Conservation (phyloP, 2,329 filamentous ascomycete species). For the Neonectria punicea region DNA sequence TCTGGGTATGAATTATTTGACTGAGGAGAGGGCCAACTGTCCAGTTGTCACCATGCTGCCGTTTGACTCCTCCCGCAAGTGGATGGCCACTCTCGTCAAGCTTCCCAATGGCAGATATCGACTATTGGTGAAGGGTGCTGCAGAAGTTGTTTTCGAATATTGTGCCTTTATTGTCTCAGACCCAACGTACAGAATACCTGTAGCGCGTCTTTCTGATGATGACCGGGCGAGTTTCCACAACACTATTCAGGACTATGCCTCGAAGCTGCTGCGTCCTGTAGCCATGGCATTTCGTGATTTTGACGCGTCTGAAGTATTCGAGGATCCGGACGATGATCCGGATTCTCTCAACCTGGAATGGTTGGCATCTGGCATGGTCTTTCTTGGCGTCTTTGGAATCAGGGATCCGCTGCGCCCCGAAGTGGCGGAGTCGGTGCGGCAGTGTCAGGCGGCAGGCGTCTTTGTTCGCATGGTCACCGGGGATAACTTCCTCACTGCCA, state of each 20-base stretch:
- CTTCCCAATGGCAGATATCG: conserved; percentile 58
- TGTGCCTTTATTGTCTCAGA: conserved; percentile 57
- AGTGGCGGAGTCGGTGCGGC: conserved; percentile 67
- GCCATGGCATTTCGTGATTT: conserved; percentile 81
- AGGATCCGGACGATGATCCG: conserved; percentile 52
- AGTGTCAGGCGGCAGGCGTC: conserved; percentile 71
- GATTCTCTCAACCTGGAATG: conserved; percentile 51
- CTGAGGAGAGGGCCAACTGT: conserved; percentile 58
- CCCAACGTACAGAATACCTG: conserved; percentile 49
- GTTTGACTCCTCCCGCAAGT: conserved; percentile 65
- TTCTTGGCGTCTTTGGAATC: conserved; percentile 75
- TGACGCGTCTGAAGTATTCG: conserved; percentile 73
- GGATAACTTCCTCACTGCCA: conserved; percentile 65
- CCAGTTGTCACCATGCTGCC: conserved; percentile 61
- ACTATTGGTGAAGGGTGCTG: conserved; percentile 66
- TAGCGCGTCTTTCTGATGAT: conserved; percentile 45
- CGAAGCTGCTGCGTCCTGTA: conserved; percentile 78
- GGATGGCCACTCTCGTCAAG: conserved; percentile 65
- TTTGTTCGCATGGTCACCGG: conserved; percentile 70
- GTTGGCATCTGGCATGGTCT: conserved; percentile 71
- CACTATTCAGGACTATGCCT: conserved; percentile 65
- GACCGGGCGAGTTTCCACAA: conserved; percentile 46
- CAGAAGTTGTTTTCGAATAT: conserved; percentile 63
- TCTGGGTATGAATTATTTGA: conserved; percentile 57
- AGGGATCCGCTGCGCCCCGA: conserved; percentile 71